A percentile compares a stretch with the other conserved stretches of the same genome.
phyloP scores from a whole-genome alignment of 257 asterid species.

The Apocynum venetum region DNA sequence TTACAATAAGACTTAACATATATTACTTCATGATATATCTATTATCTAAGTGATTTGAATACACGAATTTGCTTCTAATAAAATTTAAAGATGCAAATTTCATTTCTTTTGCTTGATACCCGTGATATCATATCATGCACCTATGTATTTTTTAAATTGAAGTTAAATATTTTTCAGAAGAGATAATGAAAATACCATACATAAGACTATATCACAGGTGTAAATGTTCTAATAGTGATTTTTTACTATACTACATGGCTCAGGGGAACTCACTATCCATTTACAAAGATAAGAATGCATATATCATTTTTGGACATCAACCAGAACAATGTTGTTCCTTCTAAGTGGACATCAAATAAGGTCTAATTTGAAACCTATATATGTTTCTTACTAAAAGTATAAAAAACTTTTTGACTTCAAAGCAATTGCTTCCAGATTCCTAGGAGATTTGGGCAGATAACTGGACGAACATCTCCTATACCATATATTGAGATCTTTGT shows the following conservation, averaged over 20 bases:
- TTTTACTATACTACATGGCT: constrained; percentile 28
- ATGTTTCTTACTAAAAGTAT: neutral
- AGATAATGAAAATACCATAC: no score
- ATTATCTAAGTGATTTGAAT: no score
- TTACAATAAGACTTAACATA: no score
- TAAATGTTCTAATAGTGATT: no score
- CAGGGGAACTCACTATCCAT: constrained; percentile 52
- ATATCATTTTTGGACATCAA: constrained; percentile 35
- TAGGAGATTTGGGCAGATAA: constrained; percentile 57
- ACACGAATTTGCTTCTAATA: no score
- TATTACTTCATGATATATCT: no score
- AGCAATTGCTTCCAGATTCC: constrained; percentile 57
- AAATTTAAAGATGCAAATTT: no score
- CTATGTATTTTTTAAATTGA: no score
- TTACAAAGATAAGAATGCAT: constrained; percentile 52
- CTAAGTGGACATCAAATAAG: constrained; percentile 88
- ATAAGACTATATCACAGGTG: no score
- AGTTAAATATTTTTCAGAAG: no score
- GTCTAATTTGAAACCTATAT: constrained; percentile 27
- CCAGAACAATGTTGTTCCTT: constrained; percentile 66
- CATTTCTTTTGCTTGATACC: no score
- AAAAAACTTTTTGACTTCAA: neutral
- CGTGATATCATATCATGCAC: no score
- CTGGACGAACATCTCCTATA: constrained; percentile 41
- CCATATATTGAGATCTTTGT: constrained; percentile 79